Conservation (phyloP, 495 filamentous ascomycete species). For the Bacidia rubella region DNA sequence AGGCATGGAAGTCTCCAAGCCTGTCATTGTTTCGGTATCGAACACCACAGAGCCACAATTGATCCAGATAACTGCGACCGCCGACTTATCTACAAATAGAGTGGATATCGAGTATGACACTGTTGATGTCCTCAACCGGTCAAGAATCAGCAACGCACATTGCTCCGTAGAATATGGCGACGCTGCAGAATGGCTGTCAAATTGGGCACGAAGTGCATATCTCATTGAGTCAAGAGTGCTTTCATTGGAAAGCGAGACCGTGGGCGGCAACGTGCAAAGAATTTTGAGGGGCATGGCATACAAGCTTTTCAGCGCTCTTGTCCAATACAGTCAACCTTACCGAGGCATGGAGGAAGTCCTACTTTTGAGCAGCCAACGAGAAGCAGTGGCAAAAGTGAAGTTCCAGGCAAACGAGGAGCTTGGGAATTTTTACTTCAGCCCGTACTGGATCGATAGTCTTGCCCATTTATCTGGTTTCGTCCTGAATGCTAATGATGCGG, state of each 20-base stretch:
- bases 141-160: slow-evolving; percentile 35
- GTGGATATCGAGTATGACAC: slow-evolving; percentile 30
- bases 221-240: slow-evolving; percentile 33
- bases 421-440: slow-evolving; percentile 25
- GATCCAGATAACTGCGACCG: slow-evolving; percentile 26
- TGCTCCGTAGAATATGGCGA: slow-evolving; percentile 28
- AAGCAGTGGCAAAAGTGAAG: slow-evolving; percentile 27
- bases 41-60: slow-evolving; percentile 34
- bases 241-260: slow-evolving; percentile 24
- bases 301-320: slow-evolving; percentile 46
- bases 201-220: slow-evolving; percentile 36
- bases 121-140: slow-evolving; percentile 32
- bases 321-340: slow-evolving; percentile 28
- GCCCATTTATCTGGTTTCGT: slow-evolving; percentile 41
- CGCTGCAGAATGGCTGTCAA: slow-evolving; percentile 17
- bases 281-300: slow-evolving; percentile 50
- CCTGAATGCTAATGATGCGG: slow-evolving; percentile 36
- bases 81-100: slow-evolving; percentile 18
- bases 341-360: slow-evolving; percentile 28
- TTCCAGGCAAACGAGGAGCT: slow-evolving; percentile 31
- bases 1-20: slow-evolving; percentile 55
- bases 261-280: slow-evolving; percentile 18
- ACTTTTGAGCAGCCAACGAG: slow-evolving; percentile 18
- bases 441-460: slow-evolving; percentile 38
- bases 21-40: slow-evolving; percentile 41